These are phyloP conservation scores for Astrephomene gubernaculifera DNA, from an alignment of 139 green algal species.

Conservation along the genomic window DNA sequence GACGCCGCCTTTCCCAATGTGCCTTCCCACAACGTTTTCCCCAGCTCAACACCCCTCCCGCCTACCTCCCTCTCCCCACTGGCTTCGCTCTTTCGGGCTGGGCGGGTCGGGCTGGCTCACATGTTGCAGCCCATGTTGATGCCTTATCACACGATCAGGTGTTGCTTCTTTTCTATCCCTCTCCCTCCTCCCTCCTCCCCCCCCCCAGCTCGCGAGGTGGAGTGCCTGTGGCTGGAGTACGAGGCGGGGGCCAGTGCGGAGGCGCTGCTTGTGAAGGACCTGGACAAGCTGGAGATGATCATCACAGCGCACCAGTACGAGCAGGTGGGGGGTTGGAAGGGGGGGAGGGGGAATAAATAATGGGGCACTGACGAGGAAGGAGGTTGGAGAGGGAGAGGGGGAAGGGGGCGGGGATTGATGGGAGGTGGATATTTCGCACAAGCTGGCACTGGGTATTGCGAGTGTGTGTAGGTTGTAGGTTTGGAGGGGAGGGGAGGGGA, in stretches of 20 bases:
- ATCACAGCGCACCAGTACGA: slow-evolving; percentile 93
- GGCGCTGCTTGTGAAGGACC: slow-evolving; percentile 93
- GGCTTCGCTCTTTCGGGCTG: no score
- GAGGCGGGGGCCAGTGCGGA: slow-evolving; percentile 82
- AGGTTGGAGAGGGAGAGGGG: background rate
- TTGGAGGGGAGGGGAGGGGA: no score
- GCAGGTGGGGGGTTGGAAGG: slow-evolving; percentile 1
- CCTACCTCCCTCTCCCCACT: no score
- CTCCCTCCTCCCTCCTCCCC: background rate
- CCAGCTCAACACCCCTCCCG: no score
- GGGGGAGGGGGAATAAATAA: background rate
- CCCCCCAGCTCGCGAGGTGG: slow-evolving; percentile 73
- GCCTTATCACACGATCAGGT: no score
- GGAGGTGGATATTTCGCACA: background rate
- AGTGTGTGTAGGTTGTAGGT: background rate
- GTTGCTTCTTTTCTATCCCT: background rate
- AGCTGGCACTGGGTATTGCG: background rate
- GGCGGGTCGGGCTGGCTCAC: no score
- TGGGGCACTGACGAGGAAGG: background rate
- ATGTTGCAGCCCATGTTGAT: no score
- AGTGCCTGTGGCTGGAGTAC: slow-evolving; percentile 92
- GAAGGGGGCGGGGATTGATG: background rate
- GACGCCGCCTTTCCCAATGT: no score
- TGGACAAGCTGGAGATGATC: slow-evolving; percentile 96
- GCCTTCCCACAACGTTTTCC: no score